Percentiles rank a stretch among this genome's conserved stretches.
Conservation (phyloP, 2,329 filamentous ascomycete species). For the Epichloe hybrida region DNA sequence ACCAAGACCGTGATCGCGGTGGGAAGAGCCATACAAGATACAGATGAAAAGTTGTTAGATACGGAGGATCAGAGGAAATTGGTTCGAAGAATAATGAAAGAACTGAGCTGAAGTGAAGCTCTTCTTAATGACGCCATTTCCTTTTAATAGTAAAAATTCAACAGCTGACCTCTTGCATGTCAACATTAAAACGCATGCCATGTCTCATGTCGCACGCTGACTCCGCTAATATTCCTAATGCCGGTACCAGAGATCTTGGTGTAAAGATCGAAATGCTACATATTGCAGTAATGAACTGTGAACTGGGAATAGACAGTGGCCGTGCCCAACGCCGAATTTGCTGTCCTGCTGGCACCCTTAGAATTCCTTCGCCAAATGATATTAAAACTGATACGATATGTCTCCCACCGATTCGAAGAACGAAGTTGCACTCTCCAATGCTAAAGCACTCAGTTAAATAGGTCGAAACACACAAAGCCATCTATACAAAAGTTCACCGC, state of each 20-base stretch:
- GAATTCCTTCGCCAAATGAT: not conserved
- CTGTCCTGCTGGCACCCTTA: not conserved
- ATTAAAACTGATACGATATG: not conserved
- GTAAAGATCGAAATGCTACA: not conserved
- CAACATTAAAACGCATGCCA: not conserved
- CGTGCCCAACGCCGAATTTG: not conserved
- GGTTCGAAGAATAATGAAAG: slow-evolving; percentile 52
- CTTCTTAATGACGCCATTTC: not conserved
- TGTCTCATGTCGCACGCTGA: not conserved
- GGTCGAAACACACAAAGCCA: too few relatives aligned
- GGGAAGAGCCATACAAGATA: slow-evolving; percentile 62
- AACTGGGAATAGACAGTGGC: not conserved
- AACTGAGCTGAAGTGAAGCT: slow-evolving; percentile 33
- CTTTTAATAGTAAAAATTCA: not conserved
- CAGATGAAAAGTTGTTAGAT: slow-evolving; percentile 54
- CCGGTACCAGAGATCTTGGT: not conserved
- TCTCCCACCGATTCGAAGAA: not conserved
- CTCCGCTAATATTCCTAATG: not conserved
- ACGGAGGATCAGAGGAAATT: slow-evolving; percentile 57
- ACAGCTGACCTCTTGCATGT: not conserved
- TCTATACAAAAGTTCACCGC: too few relatives aligned
- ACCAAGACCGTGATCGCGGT: slow-evolving; percentile 62
- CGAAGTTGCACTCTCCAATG: not conserved
- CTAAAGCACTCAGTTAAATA: too few relatives aligned
- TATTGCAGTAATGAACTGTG: not conserved